These are phyloP conservation scores for Penicillium atrosanguineum DNA, from an alignment of 495 filamentous ascomycete species.

Conservation along the genomic window DNA sequence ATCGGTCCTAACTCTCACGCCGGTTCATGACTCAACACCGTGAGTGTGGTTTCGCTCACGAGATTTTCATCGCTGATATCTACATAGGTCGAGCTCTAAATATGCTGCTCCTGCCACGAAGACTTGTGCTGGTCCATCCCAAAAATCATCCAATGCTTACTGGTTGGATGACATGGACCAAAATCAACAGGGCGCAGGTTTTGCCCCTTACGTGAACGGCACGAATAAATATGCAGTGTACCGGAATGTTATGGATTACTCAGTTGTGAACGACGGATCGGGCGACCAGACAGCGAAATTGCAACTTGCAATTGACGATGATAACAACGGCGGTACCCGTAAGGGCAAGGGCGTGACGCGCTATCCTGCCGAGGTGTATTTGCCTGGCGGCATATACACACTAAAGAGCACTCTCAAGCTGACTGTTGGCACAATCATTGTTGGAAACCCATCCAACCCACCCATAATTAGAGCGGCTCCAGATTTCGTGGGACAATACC, in stretches of 20 bases:
- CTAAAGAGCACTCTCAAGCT: conserved; percentile 38
- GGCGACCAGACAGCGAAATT: conserved; percentile 45
- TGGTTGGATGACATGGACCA: conserved; percentile 39
- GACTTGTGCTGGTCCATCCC: conserved; percentile 16
- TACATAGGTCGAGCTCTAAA: background rate
- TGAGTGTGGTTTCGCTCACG: background rate
- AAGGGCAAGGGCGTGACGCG: conserved; percentile 43
- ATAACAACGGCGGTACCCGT: conserved; percentile 32
- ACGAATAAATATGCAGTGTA: conserved; percentile 51
- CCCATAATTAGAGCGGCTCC: conserved; percentile 33
- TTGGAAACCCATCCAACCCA: conserved; percentile 40
- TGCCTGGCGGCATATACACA: conserved; percentile 47
- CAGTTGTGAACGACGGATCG: conserved; percentile 45
- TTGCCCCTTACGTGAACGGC: conserved; percentile 35
- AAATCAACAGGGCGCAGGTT: conserved; percentile 26
- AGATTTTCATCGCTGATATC: background rate
- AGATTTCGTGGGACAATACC: conserved; percentile 28
- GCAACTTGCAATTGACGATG: conserved; percentile 38
- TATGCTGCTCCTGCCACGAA: conserved; percentile 8
- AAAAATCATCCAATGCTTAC: conserved; percentile 15
- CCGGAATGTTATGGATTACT: conserved; percentile 54
- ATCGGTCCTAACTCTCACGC: background rate
- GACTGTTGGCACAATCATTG: conserved; percentile 44
- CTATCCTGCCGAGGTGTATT: conserved; percentile 48
- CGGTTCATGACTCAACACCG: background rate